Evolutionary conservation across 2,329 filamentous ascomycete species (phyloP).

Genomic region (Alternaria sp.): DNA sequence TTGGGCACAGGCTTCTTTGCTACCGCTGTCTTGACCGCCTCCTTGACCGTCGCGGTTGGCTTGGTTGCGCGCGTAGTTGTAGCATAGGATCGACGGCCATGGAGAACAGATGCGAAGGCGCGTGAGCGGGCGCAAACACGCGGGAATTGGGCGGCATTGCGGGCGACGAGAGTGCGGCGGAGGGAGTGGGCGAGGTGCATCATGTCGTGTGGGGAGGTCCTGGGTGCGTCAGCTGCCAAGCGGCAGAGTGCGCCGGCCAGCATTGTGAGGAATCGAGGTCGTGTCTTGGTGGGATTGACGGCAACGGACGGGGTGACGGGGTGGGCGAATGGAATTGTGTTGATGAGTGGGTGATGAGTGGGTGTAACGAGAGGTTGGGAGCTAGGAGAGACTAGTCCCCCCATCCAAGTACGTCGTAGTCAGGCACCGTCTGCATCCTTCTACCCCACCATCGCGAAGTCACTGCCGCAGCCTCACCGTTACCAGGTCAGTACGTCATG

Average conservation of each 20-base stretch:
- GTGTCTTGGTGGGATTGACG: conserved; percentile 10
- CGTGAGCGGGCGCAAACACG: conserved; percentile 34
- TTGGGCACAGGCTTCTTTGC: conserved; percentile 40
- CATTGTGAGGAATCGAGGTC: conserved; percentile 36
- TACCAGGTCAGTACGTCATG: neutral
- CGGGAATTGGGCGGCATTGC: conserved; percentile 34
- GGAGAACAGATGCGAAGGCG: conserved; percentile 33
- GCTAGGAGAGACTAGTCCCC: conserved; percentile 10
- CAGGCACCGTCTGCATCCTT: conserved; percentile 20
- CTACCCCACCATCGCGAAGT: conserved; percentile 20
- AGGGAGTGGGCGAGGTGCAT: conserved; percentile 46
- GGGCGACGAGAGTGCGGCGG: conserved; percentile 33
- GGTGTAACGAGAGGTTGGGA: conserved; percentile 19
- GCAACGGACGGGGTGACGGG: conserved; percentile 27
- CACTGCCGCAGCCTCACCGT: conserved; percentile 3
- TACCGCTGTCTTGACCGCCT: conserved; percentile 35
- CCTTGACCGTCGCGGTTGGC: conserved; percentile 46
- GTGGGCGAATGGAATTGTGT: conserved; percentile 11
- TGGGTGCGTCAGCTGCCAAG: conserved; percentile 47
- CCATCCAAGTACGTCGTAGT: conserved; percentile 8
- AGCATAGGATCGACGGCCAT: conserved; percentile 46
- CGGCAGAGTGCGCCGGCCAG: conserved; percentile 49
- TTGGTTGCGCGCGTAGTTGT: conserved; percentile 43
- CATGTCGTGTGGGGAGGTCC: conserved; percentile 49
- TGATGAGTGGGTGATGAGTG: neutral